Evolutionary conservation across 2,329 filamentous ascomycete genomes (phyloP).

Genomic region (Chaetoscypha palmicola): DNA sequence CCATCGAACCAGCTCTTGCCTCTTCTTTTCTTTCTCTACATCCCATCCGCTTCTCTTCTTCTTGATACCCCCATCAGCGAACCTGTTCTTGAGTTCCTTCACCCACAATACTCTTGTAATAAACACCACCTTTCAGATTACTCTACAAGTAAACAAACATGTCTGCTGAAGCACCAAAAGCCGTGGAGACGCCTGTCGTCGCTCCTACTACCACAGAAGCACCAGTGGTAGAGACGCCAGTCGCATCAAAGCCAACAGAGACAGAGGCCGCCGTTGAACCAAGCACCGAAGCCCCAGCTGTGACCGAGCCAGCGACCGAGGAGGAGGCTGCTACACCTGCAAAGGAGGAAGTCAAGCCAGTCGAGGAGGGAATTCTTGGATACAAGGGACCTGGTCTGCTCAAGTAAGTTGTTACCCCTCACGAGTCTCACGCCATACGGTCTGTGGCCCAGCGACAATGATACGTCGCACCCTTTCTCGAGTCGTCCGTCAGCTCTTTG

Average conservation of each 20-base stretch:
- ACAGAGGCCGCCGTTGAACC: conserved; percentile 32
- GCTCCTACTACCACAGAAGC: conserved; percentile 25
- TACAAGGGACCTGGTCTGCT: conserved; percentile 78
- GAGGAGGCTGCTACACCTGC: conserved; percentile 55
- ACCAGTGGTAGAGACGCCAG: conserved; percentile 30
- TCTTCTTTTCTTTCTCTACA: conserved; percentile 3
- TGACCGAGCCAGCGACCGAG: conserved; percentile 31
- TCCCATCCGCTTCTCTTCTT: conserved; percentile 1
- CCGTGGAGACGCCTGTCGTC: conserved; percentile 45
- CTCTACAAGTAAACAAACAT: conserved; percentile 24
- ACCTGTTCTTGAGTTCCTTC: conserved; percentile 19
- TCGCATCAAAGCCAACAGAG: conserved; percentile 30
- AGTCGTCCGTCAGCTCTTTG: neutral
- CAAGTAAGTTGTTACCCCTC: conserved; percentile 58
- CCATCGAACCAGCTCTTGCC: conserved; percentile 20
- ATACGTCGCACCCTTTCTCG: no score
- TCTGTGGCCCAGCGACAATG: no score
- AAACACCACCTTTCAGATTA: no score
- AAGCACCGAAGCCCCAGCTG: conserved; percentile 34
- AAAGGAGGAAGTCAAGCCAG: conserved; percentile 42
- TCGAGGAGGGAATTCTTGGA: conserved; percentile 67
- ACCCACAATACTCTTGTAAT: conserved; percentile 18
- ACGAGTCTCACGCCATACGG: neutral
- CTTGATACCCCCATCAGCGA: conserved; percentile 16
- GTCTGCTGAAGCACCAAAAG: conserved; percentile 68